Conservation (phyloP, 2,329 filamentous ascomycete genomes). For the Microdochium bolleyi region DNA sequence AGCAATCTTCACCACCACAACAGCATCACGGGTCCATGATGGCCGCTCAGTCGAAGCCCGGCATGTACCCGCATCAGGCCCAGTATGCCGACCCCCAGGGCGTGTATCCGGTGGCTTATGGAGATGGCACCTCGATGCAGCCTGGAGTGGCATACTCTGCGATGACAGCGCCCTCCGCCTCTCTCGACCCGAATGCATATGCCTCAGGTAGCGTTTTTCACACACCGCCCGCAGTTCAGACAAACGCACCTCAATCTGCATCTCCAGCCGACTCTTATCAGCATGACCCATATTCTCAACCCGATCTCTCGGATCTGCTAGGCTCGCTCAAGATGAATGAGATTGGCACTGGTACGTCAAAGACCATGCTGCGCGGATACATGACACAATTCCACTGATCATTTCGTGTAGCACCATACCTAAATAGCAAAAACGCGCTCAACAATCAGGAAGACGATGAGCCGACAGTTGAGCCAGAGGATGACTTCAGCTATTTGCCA, state of each 20-base stretch:
- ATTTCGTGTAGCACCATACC: constrained; percentile 62
- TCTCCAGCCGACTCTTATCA: constrained; percentile 45
- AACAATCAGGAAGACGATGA: constrained; percentile 43
- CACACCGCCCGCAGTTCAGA: constrained; percentile 37
- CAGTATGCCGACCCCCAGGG: constrained; percentile 37
- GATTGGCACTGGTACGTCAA: constrained; percentile 66
- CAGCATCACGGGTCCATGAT: constrained; percentile 23
- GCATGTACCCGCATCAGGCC: constrained; percentile 40
- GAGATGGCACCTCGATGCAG: constrained; percentile 33
- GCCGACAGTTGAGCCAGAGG: constrained; percentile 60
- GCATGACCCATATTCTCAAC: constrained; percentile 57
- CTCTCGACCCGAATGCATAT: constrained; percentile 42
- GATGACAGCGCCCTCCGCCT: constrained; percentile 38
- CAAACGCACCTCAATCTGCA: constrained; percentile 28
- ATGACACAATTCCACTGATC: neutral
- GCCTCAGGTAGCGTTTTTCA: constrained; percentile 41
- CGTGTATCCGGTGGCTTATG: constrained; percentile 28
- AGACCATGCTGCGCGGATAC: neutral
- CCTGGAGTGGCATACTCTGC: constrained; percentile 45
- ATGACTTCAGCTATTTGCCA: constrained; percentile 64
- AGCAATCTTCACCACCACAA: constrained; percentile 17
- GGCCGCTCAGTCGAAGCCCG: constrained; percentile 29
- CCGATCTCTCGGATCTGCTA: constrained; percentile 71
- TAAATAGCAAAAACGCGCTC: constrained; percentile 51
- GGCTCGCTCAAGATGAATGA: constrained; percentile 84